Percentiles rank a stretch among this genome's conserved stretches.
phyloP scores from a whole-genome alignment of 2,329 filamentous ascomycete genomes.

The Dactylellina sp. region DNA sequence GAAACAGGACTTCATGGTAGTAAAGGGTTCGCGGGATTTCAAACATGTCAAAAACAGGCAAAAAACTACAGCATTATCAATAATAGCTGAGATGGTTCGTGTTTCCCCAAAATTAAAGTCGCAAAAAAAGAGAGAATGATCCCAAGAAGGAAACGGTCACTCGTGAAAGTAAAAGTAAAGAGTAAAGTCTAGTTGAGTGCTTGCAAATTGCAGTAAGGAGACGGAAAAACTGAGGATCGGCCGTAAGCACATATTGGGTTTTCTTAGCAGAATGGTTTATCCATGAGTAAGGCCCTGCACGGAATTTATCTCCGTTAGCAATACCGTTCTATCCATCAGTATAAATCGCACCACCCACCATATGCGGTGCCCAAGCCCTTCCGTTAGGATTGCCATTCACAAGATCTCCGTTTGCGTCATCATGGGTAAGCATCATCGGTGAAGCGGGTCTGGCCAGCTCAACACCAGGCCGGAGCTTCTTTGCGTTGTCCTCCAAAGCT shows the following conservation, averaged over 20 bases:
- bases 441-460: conserved; percentile 40
- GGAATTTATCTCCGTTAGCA: conserved; percentile 38
- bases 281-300: conserved; percentile 53
- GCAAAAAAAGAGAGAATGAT: conserved; percentile 16
- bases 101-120: conserved; percentile 40
- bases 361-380: conserved; percentile 53
- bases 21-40: conserved; percentile 13
- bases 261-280: conserved; percentile 17
- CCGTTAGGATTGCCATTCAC: conserved; percentile 50
- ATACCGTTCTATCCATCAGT: conserved; percentile 29
- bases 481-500: conserved; percentile 74
- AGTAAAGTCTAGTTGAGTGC: conserved; percentile 8
- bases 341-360: conserved; percentile 51
- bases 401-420: conserved; percentile 38
- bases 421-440: conserved; percentile 54
- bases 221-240: conserved; percentile 11
- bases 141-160: conserved; percentile 33
- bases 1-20: conserved; percentile 54
- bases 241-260: conserved; percentile 5
- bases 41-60: conserved; percentile 16
- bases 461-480: conserved; percentile 39
- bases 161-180: conserved; percentile 40
- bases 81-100: conserved; percentile 49
- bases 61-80: conserved; percentile 55
- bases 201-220: conserved; percentile 2